Conservation (phyloP, 345 rosid genomes). For the Citrus mangshanensis region DNA sequence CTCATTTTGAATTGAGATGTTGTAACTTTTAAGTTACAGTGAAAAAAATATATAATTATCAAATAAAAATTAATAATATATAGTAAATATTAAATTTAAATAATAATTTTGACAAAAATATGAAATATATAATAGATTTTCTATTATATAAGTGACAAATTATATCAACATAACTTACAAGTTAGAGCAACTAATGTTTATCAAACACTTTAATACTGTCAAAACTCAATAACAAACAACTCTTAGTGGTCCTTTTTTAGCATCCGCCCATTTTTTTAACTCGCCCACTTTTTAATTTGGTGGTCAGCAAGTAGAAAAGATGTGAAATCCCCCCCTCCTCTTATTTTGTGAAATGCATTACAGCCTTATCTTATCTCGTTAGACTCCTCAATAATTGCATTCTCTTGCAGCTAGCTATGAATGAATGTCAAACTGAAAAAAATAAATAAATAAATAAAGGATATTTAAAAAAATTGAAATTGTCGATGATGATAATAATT, state of each 20-base stretch:
- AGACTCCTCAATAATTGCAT: neutral
- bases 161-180: no score
- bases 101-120: no score
- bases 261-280: neutral
- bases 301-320: neutral
- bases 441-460: no score
- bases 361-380: neutral
- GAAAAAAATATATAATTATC: no score
- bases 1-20: no score
- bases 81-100: no score
- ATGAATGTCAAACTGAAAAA: neutral
- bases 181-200: fast-evolving
- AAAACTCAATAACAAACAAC: fast-evolving
- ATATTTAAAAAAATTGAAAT: neutral
- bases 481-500: no score
- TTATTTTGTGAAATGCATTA: neutral
- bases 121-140: no score
- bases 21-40: no score
- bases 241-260: neutral
- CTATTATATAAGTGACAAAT: fast-evolving
- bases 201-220: fast-evolving
- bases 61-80: no score
- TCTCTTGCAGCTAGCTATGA: neutral
- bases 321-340: neutral
- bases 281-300: neutral